Evolutionary conservation across 352 stramenopile species (phyloP).

Genomic region (Globisporangium orthogonon): DNA sequence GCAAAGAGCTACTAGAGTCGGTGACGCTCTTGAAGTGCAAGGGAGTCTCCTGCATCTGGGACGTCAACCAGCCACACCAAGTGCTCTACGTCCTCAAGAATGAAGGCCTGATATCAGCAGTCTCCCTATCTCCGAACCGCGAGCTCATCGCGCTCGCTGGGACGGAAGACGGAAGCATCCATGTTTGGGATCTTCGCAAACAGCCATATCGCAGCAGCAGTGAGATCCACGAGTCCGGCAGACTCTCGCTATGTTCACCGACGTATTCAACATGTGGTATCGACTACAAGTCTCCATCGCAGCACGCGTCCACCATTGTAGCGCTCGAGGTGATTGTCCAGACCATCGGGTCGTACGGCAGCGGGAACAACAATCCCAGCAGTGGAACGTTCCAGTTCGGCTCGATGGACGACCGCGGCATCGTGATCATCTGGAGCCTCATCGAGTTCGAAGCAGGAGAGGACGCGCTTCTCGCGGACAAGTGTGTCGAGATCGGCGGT

Average conservation of each 20-base stretch:
- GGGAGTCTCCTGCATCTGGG: constrained; percentile 57
- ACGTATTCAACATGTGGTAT: constrained; percentile 56
- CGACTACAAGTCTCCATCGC: constrained; percentile 26
- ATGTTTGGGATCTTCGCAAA: constrained; percentile 58
- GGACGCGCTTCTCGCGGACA: constrained; percentile 38
- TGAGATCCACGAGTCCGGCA: background rate
- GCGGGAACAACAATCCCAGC: background rate
- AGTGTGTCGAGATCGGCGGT: constrained; percentile 58
- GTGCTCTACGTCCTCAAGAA: constrained; percentile 38
- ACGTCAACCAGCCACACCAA: constrained; percentile 44
- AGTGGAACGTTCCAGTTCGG: constrained; percentile 52
- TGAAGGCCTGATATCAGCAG: constrained; percentile 35
- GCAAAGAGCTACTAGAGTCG: background rate
- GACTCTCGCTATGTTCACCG: constrained; percentile 24
- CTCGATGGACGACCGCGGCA: constrained; percentile 61
- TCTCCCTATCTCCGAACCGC: constrained; percentile 35
- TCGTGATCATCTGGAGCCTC: constrained; percentile 70
- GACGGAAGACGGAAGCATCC: constrained; percentile 55
- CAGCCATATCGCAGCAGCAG: constrained; percentile 6
- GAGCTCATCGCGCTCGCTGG: constrained; percentile 51
- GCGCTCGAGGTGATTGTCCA: constrained; percentile 30
- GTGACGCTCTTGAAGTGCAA: constrained; percentile 22
- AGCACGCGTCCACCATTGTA: constrained; percentile 45
- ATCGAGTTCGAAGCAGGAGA: constrained; percentile 42
- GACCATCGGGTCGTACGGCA: background rate